Percentiles rank a stretch among this genome's conserved stretches.
phyloP scores from a whole-genome alignment of 192 early-diverging fungal genomes.

The Coemansia reversa region DNA sequence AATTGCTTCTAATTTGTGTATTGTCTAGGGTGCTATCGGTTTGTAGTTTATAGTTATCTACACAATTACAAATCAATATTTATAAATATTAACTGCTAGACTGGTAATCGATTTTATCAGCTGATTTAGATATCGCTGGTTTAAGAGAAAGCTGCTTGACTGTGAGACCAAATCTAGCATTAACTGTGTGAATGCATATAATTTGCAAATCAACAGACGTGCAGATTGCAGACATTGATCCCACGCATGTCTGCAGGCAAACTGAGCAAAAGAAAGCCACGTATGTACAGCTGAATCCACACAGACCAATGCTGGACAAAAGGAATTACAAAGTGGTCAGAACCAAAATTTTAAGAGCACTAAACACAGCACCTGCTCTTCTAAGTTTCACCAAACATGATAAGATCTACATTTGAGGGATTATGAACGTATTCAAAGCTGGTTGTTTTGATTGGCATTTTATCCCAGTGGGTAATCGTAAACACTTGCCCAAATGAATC shows the following conservation, averaged over 20 bases:
- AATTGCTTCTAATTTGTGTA: no score
- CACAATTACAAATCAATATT: neutral
- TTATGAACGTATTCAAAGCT: neutral
- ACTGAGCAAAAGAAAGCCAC: no score
- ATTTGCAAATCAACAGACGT: conserved; percentile 5
- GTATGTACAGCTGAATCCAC: neutral
- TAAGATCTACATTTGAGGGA: neutral
- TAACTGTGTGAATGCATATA: neutral
- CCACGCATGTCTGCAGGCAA: neutral
- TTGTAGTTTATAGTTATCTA: neutral
- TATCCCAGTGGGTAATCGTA: neutral
- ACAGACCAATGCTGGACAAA: neutral
- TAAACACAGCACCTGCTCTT: neutral
- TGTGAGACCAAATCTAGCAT: neutral
- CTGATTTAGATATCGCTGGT: neutral
- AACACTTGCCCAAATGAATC: neutral
- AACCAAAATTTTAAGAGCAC: neutral
- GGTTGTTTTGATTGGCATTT: neutral
- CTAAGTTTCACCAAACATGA: no score
- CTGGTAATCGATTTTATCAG: neutral
- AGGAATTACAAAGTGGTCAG: neutral
- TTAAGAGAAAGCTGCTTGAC: no score
- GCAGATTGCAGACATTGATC: neutral
- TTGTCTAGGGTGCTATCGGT: no score
- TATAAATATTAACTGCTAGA: neutral